A percentile compares a stretch with the other conserved stretches of the same genome.
Conservation (phyloP, 805 yeast species). For the Brettanomyces naardenensis region DNA sequence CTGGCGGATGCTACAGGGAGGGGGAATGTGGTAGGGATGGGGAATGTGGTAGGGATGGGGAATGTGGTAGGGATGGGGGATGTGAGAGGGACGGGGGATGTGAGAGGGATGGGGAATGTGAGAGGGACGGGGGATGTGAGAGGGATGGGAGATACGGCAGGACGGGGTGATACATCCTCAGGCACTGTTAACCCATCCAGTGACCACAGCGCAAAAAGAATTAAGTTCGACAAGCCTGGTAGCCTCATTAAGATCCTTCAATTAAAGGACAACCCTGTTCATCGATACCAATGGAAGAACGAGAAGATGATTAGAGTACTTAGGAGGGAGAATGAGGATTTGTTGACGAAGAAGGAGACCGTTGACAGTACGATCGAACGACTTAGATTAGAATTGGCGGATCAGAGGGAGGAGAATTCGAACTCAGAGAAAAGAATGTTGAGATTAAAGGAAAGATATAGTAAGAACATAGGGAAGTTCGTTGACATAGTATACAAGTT, state of each 20-base stretch:
- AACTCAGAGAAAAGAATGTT: constrained; percentile 42
- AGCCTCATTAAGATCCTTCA: constrained; percentile 40
- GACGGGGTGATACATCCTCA: too few species aligned
- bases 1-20: too few species aligned
- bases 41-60: too few species aligned
- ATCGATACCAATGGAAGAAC: constrained; percentile 54
- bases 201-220: too few species aligned
- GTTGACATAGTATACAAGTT: constrained; percentile 57
- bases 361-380: constrained; percentile 33
- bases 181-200: too few species aligned
- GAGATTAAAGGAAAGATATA: constrained; percentile 50
- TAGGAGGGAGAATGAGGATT: constrained; percentile 48
- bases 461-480: constrained; percentile 63
- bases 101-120: too few species aligned
- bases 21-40: too few species aligned
- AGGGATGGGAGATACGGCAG: too few species aligned
- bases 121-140: too few species aligned
- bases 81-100: neutral
- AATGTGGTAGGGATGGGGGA: too few species aligned
- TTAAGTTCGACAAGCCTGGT: constrained; percentile 30
- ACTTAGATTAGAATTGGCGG: constrained; percentile 43
- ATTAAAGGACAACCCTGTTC: constrained; percentile 57
- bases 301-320: constrained; percentile 42
- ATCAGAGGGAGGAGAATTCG: constrained; percentile 38
- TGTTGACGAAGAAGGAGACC: constrained; percentile 26